Conservation (phyloP, 2,329 filamentous ascomycete species). For the Botrytis galanthina region DNA sequence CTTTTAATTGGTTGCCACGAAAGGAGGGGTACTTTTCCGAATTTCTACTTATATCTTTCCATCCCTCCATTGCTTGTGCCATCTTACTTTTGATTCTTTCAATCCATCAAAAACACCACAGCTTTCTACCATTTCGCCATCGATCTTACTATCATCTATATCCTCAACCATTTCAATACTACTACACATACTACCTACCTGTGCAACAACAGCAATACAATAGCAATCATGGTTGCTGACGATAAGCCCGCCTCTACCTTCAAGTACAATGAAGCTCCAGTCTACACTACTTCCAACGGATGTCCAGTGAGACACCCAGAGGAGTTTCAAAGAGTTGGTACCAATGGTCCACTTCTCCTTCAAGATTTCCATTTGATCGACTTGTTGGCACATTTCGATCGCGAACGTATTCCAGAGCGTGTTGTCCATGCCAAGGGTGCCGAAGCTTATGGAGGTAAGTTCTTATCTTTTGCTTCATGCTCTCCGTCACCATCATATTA, state of each 20-base stretch:
- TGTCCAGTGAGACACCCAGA: conserved; percentile 55
- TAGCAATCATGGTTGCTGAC: conserved; percentile 45
- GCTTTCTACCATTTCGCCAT: background rate
- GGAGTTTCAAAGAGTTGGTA: conserved; percentile 52
- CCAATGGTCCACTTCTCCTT: conserved; percentile 57
- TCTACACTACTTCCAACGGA: conserved; percentile 60
- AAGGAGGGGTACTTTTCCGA: background rate
- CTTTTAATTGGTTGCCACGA: conserved; percentile 19
- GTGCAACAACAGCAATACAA: conserved; percentile 1
- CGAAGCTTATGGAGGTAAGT: conserved; percentile 37
- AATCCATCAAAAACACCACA: background rate
- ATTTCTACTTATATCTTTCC: conserved; percentile 18
- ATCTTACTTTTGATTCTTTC: background rate
- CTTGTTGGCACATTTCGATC: conserved; percentile 54
- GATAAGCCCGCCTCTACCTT: conserved; percentile 47
- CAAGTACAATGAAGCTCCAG: conserved; percentile 56
- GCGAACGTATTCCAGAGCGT: conserved; percentile 51
- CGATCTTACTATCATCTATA: background rate
- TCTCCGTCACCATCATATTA: conserved; percentile 16
- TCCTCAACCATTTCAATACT: background rate
- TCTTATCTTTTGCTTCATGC: background rate
- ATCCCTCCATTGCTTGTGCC: conserved; percentile 6
- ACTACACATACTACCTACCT: background rate
- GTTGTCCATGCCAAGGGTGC: conserved; percentile 57
- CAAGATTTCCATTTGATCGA: conserved; percentile 67